Base-by-base conservation (phyloP, 345 rosid genomes). In the Aethionema arabicum region DNA sequence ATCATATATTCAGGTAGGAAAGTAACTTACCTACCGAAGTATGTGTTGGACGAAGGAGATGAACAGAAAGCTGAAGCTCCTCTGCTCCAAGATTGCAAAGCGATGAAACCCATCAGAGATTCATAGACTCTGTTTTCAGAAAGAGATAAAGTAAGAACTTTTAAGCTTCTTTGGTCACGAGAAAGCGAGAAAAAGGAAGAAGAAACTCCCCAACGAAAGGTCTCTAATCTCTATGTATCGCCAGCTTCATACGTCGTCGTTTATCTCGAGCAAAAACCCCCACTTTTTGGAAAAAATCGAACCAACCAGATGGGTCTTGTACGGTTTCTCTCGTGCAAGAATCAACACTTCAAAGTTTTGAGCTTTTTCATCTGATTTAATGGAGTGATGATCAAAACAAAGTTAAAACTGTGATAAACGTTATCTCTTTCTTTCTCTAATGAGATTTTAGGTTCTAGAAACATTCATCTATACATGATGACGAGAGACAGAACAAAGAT, bases 1-100 rank as follows among this genome's bases (percentile, higher is more conserved):
- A 57, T 50, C 3, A 32, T 63, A 32, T 63, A 12, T 16, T 5
- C 13, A 62, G 59, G 16, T 40, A 68, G 33, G 54, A 61, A 33
- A 70, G 76, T 51, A 66, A 67, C 80, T 70, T 8, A 72, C 83
- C 16, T 56, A 65, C 61, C 55, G 35, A 52, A 11, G 63, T 31
- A 31, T 61, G 61, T 43, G 40, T 35, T 54, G 77, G 44, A 54
- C 64, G 60, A 52, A 65, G 67, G 29, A 73, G 46, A 61, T 61
- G 51, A 56, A 59, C 16, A 43, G 38, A 64, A 64, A 43, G 40
- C 38, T 52, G 61, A 43, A 58, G 56, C 70, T 58, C 61, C 75
- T 65, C 66, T 59, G 50, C 70, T 37, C 66, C 66, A 71, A 35
- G 38, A 38, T 59, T 58, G 75, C 70, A 65, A 51, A 71, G 56